Evolutionary conservation across 345 rosid species (phyloP).

Genomic region (Microthlaspi erraticum): DNA sequence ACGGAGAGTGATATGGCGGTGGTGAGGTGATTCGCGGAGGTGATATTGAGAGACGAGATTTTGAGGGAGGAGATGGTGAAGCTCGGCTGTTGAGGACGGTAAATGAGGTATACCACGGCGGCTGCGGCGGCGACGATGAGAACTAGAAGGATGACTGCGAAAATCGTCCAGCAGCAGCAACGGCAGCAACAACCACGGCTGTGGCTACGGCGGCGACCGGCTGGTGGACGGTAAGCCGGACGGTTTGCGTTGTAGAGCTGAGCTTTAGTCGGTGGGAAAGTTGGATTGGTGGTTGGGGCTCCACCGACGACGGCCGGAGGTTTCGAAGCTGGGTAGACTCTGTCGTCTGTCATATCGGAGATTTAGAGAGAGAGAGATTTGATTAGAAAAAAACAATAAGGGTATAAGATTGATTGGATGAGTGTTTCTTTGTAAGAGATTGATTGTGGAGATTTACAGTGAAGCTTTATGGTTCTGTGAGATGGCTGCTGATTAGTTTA

Average conservation of each 20-base stretch:
- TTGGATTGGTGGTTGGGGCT: slow-evolving; percentile 43
- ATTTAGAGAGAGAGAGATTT: slow-evolving; percentile 20
- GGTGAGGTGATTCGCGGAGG: slow-evolving; percentile 52
- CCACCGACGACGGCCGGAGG: slow-evolving; percentile 46
- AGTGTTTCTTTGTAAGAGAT: slow-evolving; percentile 21
- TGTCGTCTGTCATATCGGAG: slow-evolving; percentile 61
- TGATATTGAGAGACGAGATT: slow-evolving; percentile 63
- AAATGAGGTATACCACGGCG: slow-evolving; percentile 61
- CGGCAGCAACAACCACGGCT: slow-evolving; percentile 62
- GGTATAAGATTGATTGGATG: slow-evolving; percentile 22
- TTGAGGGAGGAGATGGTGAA: slow-evolving; percentile 68
- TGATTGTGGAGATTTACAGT: slow-evolving; percentile 18
- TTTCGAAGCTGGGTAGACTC: slow-evolving; percentile 65
- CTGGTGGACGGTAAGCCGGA: slow-evolving; percentile 76
- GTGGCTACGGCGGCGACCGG: slow-evolving; percentile 56
- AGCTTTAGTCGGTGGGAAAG: slow-evolving; percentile 71
- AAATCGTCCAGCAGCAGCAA: slow-evolving; percentile 58
- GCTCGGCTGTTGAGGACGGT: slow-evolving; percentile 79
- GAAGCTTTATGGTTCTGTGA: slow-evolving; percentile 18
- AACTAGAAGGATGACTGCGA: slow-evolving; percentile 54
- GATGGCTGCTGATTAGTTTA: slow-evolving; percentile 21
- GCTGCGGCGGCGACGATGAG: slow-evolving; percentile 61
- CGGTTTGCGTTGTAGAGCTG: slow-evolving; percentile 74
- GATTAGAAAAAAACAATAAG: neutral
- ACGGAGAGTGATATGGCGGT: slow-evolving; percentile 69